These are phyloP conservation scores for Cystobasidium ongulense DNA, from an alignment of 768 basidiomycete species.

Conservation along the genomic window DNA sequence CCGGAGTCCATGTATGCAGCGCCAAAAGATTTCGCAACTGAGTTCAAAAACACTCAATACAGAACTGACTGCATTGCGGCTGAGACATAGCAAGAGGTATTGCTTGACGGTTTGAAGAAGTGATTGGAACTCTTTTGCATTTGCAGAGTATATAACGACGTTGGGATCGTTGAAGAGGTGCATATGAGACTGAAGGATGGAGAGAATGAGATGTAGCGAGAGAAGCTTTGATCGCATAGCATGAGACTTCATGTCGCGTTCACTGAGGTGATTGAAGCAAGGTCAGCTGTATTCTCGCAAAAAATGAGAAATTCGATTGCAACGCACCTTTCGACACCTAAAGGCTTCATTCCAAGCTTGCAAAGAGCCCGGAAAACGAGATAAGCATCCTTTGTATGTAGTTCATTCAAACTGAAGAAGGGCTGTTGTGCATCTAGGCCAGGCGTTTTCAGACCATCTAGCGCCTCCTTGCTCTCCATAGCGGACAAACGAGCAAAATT, in stretches of 20 bases:
- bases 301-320: too few species aligned
- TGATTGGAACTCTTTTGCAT: slow-evolving; percentile 73
- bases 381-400: slow-evolving; percentile 96
- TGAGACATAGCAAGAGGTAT: slow-evolving; percentile 84
- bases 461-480: background rate
- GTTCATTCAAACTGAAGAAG: slow-evolving; percentile 55
- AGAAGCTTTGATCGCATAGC: slow-evolving; percentile 95
- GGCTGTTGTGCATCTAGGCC: slow-evolving; percentile 3
- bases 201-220: slow-evolving; percentile 85
- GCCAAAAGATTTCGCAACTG: slow-evolving; percentile 97
- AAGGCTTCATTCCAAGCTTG: slow-evolving; percentile 94
- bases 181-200: slow-evolving; percentile 85
- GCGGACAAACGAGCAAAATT: background rate
- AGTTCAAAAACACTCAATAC: slow-evolving; percentile 96
- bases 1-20: slow-evolving; percentile 83
- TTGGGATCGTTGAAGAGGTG: slow-evolving; percentile 75
- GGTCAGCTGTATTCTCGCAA: background rate
- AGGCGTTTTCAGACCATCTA: slow-evolving; percentile 9
- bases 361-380: slow-evolving; percentile 93
- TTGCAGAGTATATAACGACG: slow-evolving; percentile 84
- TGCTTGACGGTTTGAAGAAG: slow-evolving; percentile 93
- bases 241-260: slow-evolving; percentile 90
- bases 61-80: slow-evolving; percentile 88
- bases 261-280: slow-evolving; percentile 50
- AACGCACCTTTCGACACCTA: slow-evolving; percentile 79